Evolutionary conservation across 768 basidiomycete species (phyloP).

Genomic region (Rhodotorula kratochvilovae): DNA sequence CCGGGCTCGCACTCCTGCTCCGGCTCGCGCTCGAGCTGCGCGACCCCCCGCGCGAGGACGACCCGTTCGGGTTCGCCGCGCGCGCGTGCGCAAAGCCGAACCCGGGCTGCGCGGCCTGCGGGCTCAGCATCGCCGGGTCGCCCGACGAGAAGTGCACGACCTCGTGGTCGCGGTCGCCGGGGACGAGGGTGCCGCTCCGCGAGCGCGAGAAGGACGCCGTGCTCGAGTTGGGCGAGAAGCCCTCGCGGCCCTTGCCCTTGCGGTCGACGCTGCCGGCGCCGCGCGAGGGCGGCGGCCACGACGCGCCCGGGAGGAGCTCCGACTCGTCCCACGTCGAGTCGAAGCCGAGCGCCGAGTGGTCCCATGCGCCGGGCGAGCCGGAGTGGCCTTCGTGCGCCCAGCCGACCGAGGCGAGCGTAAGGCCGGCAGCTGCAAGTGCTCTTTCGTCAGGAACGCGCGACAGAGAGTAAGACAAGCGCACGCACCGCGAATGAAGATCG

Average conservation of each 20-base stretch:
- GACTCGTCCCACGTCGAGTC: slow-evolving; percentile 35
- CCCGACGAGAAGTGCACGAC: neutral
- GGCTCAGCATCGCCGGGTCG: slow-evolving; percentile 15
- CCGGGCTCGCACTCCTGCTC: neutral
- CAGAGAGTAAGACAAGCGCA: neutral
- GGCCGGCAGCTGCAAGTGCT: slow-evolving; percentile 28
- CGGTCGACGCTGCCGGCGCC: neutral
- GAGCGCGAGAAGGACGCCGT: neutral
- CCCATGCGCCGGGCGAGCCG: slow-evolving; percentile 32
- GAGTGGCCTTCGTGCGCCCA: slow-evolving; percentile 41
- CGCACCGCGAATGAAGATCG: slow-evolving; percentile 41
- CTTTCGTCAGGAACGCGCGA: too few species aligned
- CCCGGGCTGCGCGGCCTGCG: neutral
- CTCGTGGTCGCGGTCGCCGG: neutral
- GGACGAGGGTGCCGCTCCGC: neutral
- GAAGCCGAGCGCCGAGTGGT: slow-evolving; percentile 38
- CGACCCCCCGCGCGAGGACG: neutral
- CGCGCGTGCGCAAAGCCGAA: neutral
- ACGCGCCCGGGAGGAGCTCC: slow-evolving; percentile 16
- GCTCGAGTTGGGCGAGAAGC: neutral
- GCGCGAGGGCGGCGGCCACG: neutral
- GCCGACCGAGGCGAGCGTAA: slow-evolving; percentile 38
- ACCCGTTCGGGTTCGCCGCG: neutral
- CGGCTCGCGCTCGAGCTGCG: neutral
- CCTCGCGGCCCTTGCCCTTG: slow-evolving; percentile 26